Conservation (phyloP, 352 stramenopile species). For the Phytophthora ohioensis region DNA sequence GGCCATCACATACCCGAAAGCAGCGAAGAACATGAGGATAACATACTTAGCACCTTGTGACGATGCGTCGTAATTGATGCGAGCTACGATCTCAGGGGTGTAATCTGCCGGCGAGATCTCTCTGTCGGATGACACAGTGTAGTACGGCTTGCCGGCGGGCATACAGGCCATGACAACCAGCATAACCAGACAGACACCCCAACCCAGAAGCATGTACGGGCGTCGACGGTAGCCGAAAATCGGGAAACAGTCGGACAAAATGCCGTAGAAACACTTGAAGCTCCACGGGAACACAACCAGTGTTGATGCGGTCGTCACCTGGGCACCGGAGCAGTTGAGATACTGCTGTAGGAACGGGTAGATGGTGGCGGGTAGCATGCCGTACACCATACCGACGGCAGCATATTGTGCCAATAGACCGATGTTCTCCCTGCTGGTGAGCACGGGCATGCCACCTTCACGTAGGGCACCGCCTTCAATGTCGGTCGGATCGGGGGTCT, state of each 20-base stretch:
- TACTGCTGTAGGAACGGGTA: slow-evolving; percentile 50
- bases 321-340: slow-evolving; percentile 36
- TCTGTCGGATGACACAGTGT: slow-evolving; percentile 38
- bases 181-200: slow-evolving; percentile 55
- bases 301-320: slow-evolving; percentile 33
- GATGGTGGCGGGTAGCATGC: slow-evolving; percentile 47
- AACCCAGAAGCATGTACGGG: slow-evolving; percentile 67
- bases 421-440: slow-evolving; percentile 51
- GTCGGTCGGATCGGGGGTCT: slow-evolving; percentile 35
- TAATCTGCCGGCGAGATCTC: slow-evolving; percentile 39
- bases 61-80: slow-evolving; percentile 50
- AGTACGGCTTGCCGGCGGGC: slow-evolving; percentile 64
- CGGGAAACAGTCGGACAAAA: slow-evolving; percentile 36
- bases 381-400: slow-evolving; percentile 58
- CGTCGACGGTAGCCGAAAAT: slow-evolving; percentile 61
- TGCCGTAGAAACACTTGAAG: slow-evolving; percentile 44
- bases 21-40: slow-evolving; percentile 64
- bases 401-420: slow-evolving; percentile 62
- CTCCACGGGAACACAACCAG: slow-evolving; percentile 43
- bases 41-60: slow-evolving; percentile 53
- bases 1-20: slow-evolving; percentile 43
- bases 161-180: slow-evolving; percentile 58
- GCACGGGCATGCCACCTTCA: slow-evolving; percentile 41
- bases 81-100: slow-evolving; percentile 32
- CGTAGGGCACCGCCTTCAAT: slow-evolving; percentile 56